phyloP scores from a whole-genome alignment of 768 basidiomycete genomes.

The Suillus fuscotomentosus region DNA sequence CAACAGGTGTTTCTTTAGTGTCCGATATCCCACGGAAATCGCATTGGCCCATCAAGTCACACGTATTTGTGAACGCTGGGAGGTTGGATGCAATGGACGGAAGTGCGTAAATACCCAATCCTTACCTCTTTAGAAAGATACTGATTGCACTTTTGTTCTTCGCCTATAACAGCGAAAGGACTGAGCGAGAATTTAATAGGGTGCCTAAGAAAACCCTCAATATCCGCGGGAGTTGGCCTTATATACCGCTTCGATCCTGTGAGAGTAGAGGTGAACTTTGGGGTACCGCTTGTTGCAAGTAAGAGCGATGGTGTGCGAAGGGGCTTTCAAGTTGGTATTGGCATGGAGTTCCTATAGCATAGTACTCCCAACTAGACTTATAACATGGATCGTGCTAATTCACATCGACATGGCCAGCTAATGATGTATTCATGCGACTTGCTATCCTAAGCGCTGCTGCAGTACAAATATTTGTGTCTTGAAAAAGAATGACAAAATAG shows the following conservation, averaged over 20 bases:
- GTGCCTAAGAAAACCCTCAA: slow-evolving; percentile 55
- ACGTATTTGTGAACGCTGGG: slow-evolving; percentile 81
- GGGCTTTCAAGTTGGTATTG: slow-evolving; percentile 82
- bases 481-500: background rate
- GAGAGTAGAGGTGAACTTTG: slow-evolving; percentile 86
- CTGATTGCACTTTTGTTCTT: slow-evolving; percentile 5
- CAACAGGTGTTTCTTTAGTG: slow-evolving; percentile 72
- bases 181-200: slow-evolving; percentile 38
- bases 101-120: slow-evolving; percentile 38
- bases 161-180: slow-evolving; percentile 30
- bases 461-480: background rate
- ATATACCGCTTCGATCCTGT: slow-evolving; percentile 82
- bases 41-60: slow-evolving; percentile 84
- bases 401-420: background rate
- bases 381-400: too few species aligned
- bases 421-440: background rate
- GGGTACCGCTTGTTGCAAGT: slow-evolving; percentile 73
- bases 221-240: slow-evolving; percentile 81
- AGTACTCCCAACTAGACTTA: too few species aligned
- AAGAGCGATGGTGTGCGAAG: slow-evolving; percentile 63
- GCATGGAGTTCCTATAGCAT: slow-evolving; percentile 66
- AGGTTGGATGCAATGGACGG: slow-evolving; percentile 60
- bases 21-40: slow-evolving; percentile 69
- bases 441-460: background rate
- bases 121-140: slow-evolving; percentile 12